phyloP scores from a whole-genome alignment of 345 rosid genomes.

The Schrenkiella parvula region DNA sequence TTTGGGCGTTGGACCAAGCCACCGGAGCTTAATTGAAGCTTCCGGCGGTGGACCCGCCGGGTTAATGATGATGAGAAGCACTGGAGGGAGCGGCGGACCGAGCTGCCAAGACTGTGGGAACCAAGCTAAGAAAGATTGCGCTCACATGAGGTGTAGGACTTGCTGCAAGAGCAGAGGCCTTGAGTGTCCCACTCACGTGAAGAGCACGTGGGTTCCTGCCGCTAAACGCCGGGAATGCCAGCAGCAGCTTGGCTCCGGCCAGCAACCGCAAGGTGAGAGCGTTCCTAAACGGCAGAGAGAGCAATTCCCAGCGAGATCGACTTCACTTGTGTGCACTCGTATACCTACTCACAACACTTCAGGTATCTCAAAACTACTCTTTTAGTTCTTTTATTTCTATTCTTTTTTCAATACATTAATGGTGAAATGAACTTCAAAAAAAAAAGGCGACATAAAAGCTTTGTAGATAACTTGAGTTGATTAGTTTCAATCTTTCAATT shows the following conservation, averaged over 20 bases:
- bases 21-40: slow-evolving; percentile 15
- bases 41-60: slow-evolving; percentile 24
- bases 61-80: slow-evolving; percentile 24
- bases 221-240: slow-evolving; percentile 70
- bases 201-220: slow-evolving; percentile 88
- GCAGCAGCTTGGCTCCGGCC: slow-evolving; percentile 40
- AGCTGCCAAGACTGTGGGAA: slow-evolving; percentile 89
- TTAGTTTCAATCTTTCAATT: background rate
- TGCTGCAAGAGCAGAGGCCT: slow-evolving; percentile 84
- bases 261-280: slow-evolving; percentile 22
- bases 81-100: slow-evolving; percentile 46
- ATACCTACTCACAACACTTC: slow-evolving; percentile 18
- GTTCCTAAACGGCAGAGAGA: slow-evolving; percentile 30
- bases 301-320: slow-evolving; percentile 2
- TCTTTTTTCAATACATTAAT: background rate
- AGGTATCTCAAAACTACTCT: background rate
- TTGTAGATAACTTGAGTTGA: background rate
- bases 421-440: background rate
- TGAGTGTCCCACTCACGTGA: slow-evolving; percentile 69
- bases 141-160: slow-evolving; percentile 68
- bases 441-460: background rate
- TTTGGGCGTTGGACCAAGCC: slow-evolving; percentile 45
- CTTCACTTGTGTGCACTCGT: slow-evolving; percentile 37
- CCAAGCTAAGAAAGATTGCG: slow-evolving; percentile 79
- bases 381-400: background rate